These are phyloP conservation scores for Raffaelea albimanens DNA, from an alignment of 2,329 filamentous ascomycete species.

Conservation along the genomic window DNA sequence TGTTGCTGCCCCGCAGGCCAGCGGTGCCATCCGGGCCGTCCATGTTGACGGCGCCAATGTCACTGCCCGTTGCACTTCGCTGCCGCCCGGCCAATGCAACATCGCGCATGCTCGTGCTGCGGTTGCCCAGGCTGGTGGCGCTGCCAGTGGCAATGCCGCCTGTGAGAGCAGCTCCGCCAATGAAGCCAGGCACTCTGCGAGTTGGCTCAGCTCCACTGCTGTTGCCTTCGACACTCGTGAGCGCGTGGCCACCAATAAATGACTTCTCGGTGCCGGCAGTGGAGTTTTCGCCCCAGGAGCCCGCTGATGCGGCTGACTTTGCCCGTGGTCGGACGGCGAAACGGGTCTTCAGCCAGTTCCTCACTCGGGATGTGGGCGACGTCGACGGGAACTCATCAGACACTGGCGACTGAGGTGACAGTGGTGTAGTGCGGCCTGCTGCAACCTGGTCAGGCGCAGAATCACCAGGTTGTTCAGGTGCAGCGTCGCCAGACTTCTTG, in stretches of 20 bases:
- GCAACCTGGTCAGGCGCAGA: too few relatives aligned
- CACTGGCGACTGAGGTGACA: conserved; percentile 5
- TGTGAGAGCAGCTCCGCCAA: not conserved
- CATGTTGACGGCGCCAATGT: not conserved
- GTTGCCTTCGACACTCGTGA: conserved; percentile 17
- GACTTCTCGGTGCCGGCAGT: conserved; percentile 9
- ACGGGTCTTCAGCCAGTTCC: conserved; percentile 33
- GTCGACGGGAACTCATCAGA: conserved; percentile 9
- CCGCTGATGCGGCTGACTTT: conserved; percentile 15
- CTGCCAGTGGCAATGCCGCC: conserved; percentile 18
- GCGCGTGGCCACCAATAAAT: conserved; percentile 33
- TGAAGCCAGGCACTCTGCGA: not conserved
- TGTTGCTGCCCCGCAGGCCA: not conserved
- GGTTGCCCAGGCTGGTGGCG: conserved; percentile 16
- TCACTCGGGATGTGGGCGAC: conserved; percentile 22
- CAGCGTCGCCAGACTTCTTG: not conserved
- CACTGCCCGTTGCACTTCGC: not conserved
- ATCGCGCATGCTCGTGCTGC: conserved; percentile 20
- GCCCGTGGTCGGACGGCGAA: conserved; percentile 22
- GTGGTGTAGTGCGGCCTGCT: too few relatives aligned
- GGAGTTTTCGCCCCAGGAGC: not conserved
- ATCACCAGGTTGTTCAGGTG: not conserved
- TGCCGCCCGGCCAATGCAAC: conserved; percentile 20
- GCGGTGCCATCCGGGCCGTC: not conserved
- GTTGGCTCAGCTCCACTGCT: not conserved